Percentiles rank a stretch among this genome's conserved stretches.
Evolutionary conservation across 805 yeast species (phyloP).

Genomic region (Candida piceae): DNA sequence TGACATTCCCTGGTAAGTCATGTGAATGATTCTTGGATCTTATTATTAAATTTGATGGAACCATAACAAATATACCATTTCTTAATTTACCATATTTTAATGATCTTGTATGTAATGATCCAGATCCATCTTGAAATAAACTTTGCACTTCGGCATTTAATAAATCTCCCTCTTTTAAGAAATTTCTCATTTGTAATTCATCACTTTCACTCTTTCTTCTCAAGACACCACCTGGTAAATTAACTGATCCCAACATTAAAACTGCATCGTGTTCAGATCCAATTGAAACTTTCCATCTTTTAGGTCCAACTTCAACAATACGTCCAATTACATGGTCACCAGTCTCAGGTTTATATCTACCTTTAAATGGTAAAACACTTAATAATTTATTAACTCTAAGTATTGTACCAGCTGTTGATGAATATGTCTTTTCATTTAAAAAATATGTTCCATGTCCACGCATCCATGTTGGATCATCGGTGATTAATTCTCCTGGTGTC

Average conservation of each 20-base stretch:
- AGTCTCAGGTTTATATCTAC: constrained; percentile 87
- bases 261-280: constrained; percentile 94
- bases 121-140: constrained; percentile 83
- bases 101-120: constrained; percentile 92
- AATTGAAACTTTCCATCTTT: constrained; percentile 94
- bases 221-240: constrained; percentile 94
- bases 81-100: constrained; percentile 91
- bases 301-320: constrained; percentile 87
- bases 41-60: constrained; percentile 78
- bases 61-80: constrained; percentile 77
- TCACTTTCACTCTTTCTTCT: constrained; percentile 93
- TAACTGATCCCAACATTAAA: constrained; percentile 89
- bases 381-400: constrained; percentile 80
- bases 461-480: constrained; percentile 97
- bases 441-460: constrained; percentile 96
- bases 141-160: constrained; percentile 95
- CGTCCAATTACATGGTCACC: constrained; percentile 96
- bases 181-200: constrained; percentile 92
- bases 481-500: constrained; percentile 95
- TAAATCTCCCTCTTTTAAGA: constrained; percentile 92
- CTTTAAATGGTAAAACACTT: constrained; percentile 80
- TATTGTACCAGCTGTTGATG: constrained; percentile 90
- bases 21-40: constrained; percentile 86
- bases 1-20: constrained; percentile 89
- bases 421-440: constrained; percentile 66